Percentiles rank a stretch among this genome's conserved stretches.
Evolutionary conservation across 2,329 filamentous ascomycete genomes (phyloP).

Genomic region (Westerdykella sp.): DNA sequence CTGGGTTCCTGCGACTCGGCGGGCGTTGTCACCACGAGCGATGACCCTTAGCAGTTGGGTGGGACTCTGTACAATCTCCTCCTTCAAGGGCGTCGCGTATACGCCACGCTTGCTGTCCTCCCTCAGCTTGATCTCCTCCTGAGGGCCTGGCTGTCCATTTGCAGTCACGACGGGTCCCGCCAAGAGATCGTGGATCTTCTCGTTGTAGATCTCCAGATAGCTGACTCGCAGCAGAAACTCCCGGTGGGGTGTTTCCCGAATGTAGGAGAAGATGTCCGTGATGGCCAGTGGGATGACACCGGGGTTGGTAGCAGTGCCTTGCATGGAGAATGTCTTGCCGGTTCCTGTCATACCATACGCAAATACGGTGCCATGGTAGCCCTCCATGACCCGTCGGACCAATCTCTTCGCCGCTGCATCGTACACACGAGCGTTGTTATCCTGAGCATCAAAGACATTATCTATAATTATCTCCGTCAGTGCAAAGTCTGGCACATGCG

Average conservation of each 20-base stretch:
- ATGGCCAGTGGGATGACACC: constrained; percentile 96
- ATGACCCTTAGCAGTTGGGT: constrained; percentile 94
- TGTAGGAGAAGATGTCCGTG: constrained; percentile 98
- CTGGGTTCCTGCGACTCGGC: constrained; percentile 88
- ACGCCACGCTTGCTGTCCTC: constrained; percentile 96
- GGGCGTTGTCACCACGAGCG: constrained; percentile 83
- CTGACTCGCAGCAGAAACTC: constrained; percentile 94
- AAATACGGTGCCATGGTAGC: constrained; percentile 96
- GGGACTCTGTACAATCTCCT: constrained; percentile 97
- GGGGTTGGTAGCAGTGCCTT: constrained; percentile 89
- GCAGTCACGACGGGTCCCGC: constrained; percentile 61
- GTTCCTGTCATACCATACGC: constrained; percentile 99
- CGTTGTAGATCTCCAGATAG: constrained; percentile 98
- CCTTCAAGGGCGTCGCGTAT: constrained; percentile 91
- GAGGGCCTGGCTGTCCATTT: constrained; percentile 43
- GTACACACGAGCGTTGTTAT: constrained; percentile 92
- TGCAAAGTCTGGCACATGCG: constrained; percentile 5
- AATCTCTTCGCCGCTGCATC: constrained; percentile 89
- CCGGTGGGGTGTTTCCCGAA: constrained; percentile 87
- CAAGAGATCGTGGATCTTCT: constrained; percentile 89
- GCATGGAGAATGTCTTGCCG: constrained; percentile 99
- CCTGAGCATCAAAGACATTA: constrained; percentile 90
- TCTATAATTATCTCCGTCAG: constrained; percentile 50
- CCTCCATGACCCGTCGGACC: constrained; percentile 96
- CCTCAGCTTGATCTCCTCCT: constrained; percentile 94